Percentiles rank a stretch among this genome's conserved stretches.
Conservation (phyloP, 2,329 filamentous ascomycete genomes). For the Cladosporium sp. region DNA sequence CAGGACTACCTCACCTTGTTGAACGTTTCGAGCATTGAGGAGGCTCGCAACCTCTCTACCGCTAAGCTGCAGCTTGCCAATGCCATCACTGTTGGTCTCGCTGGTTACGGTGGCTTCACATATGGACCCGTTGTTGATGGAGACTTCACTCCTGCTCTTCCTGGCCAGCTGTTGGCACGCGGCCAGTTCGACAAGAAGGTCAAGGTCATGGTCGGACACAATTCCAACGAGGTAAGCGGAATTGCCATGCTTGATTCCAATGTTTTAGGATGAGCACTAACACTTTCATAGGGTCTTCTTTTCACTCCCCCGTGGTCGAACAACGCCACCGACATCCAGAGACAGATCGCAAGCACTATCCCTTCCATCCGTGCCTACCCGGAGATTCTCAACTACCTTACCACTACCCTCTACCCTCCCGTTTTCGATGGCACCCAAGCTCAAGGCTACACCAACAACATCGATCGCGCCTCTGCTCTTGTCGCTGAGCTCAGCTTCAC, state of each 20-base stretch:
- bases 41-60: constrained; percentile 46
- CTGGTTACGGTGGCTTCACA: constrained; percentile 47
- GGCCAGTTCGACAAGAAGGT: constrained; percentile 49
- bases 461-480: constrained; percentile 44
- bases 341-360: constrained; percentile 31
- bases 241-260: too few relatives aligned
- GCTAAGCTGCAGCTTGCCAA: constrained; percentile 47
- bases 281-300: constrained; percentile 36
- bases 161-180: constrained; percentile 46
- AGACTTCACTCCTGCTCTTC: constrained; percentile 49
- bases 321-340: constrained; percentile 34
- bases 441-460: constrained; percentile 47
- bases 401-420: constrained; percentile 51
- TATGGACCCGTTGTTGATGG: constrained; percentile 53
- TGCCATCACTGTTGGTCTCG: constrained; percentile 40
- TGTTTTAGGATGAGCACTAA: background rate
- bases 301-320: constrained; percentile 45
- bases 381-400: constrained; percentile 43
- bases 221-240: constrained; percentile 40
- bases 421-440: constrained; percentile 47
- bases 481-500: constrained; percentile 43
- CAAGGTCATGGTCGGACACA: constrained; percentile 48
- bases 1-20: constrained; percentile 43
- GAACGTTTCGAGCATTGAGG: constrained; percentile 47
- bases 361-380: constrained; percentile 34